Evolutionary conservation across 129 eudicot genomes (phyloP), one percentile per base, ranked within the genome.

Genomic region (Flaveria brownii): DNA sequence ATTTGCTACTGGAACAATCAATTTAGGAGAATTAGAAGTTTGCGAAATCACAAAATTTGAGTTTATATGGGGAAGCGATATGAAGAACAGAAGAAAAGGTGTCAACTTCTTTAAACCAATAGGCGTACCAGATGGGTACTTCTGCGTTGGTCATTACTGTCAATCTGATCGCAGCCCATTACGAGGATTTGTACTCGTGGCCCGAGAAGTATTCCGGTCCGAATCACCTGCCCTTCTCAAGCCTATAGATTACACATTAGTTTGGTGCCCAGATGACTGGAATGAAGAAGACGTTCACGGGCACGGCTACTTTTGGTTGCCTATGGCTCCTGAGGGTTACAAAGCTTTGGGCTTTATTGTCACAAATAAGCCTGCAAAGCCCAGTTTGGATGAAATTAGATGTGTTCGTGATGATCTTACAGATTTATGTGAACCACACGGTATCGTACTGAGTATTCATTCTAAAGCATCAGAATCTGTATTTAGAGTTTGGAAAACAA

Each of bases 21-120:
- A 77, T 54, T 78, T 94, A 79, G 99, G 99, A 65, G 99, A 91
- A 83, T 36, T 94, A 55, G 99, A 94, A 86, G 97, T 94, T 77
- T 36, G 73, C 17, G 80, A 91, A 84, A 71, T 87, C 76, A 86
- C 87, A n/a, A 87, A 82, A 9, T 94, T 91, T 41, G 92, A 94
- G 72, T 87, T 88, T 67, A 72, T 94, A 6, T 94, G 96, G 90
- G 91, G 91, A 30, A 83, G 77, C 72, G 83, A 84, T 59, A 57
- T 85, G 26, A 71, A 63, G 17, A 85, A 87, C 75, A 79, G 87
- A 59, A 84, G 46, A 77, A 83, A 78, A 41, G 84, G 93, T 45
- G 84, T 91, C 61, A 80, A 81, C 82, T 93, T 93, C 57, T 91
- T 88, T 68, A 93, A 91, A 74, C 98, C 98, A 17, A 63, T 78